Percentiles rank a stretch among this genome's conserved stretches.
phyloP scores from a whole-genome alignment of 78 protist genomes.

The Monosiga brevicollis region DNA sequence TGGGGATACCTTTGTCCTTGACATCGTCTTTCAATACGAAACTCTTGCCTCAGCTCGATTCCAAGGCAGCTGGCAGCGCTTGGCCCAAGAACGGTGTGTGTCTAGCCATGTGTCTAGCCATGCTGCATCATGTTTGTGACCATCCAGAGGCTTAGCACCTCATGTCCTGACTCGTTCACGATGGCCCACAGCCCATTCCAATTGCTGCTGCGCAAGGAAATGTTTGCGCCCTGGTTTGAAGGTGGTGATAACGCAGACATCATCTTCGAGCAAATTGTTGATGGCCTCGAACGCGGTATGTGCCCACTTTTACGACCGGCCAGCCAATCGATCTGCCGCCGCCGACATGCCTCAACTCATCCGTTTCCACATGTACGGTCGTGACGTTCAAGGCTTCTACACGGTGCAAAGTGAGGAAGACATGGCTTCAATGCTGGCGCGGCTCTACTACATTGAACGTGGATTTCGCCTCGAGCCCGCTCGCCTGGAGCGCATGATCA shows the following conservation, averaged over 20 bases:
- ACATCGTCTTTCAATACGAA: background rate
- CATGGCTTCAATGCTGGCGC: background rate
- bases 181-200: background rate
- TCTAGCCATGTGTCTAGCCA: too few relatives aligned
- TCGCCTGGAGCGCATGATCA: too few relatives aligned
- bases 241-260: background rate
- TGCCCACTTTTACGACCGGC: too few relatives aligned
- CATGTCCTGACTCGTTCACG: too few relatives aligned
- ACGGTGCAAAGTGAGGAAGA: background rate
- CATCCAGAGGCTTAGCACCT: too few relatives aligned
- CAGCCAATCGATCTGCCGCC: too few relatives aligned
- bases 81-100: background rate
- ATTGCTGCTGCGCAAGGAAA: background rate
- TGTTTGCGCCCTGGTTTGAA: background rate
- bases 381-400: background rate
- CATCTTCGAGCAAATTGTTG: background rate
- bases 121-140: too few relatives aligned
- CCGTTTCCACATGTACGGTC: too few relatives aligned
- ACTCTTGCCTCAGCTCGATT: background rate
- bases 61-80: background rate
- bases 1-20: background rate
- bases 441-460: background rate
- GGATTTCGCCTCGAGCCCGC: background rate
- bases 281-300: too few relatives aligned
- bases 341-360: too few relatives aligned